Evolutionary conservation across 2,329 filamentous ascomycete genomes (phyloP).

Genomic region (Alternaria panax): DNA sequence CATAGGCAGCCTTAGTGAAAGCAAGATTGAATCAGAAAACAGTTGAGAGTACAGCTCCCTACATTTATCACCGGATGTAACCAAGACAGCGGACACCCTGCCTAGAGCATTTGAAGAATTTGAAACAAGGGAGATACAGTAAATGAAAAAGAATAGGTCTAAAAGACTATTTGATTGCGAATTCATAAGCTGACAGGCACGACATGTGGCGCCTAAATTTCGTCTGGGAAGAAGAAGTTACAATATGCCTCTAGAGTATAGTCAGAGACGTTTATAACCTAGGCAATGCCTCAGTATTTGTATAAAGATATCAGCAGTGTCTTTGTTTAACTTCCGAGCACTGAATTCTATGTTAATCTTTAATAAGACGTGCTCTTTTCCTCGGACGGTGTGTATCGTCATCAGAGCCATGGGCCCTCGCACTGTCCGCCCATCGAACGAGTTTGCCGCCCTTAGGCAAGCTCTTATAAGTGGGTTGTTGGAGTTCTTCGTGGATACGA

Average conservation of each 20-base stretch:
- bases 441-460: neutral
- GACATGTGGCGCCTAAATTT: neutral
- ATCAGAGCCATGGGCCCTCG: neutral
- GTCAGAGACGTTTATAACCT: neutral
- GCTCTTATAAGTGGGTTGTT: neutral
- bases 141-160: slow-evolving; percentile 1
- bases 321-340: neutral
- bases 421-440: neutral
- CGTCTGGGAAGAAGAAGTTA: neutral
- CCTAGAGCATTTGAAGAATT: neutral
- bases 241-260: neutral
- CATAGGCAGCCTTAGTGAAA: neutral
- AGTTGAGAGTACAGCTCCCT: slow-evolving; percentile 11
- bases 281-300: neutral
- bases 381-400: neutral
- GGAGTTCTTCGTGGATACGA: neutral
- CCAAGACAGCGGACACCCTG: neutral
- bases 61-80: slow-evolving; percentile 16
- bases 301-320: neutral
- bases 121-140: neutral
- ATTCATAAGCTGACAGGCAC: neutral
- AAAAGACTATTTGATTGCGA: neutral
- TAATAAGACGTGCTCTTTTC: neutral
- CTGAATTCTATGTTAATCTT: neutral
- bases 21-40: slow-evolving; percentile 6